Percentiles rank a stretch among this genome's conserved stretches.
Conservation (phyloP, 306 rosid species). For the Glycine soja region DNA sequence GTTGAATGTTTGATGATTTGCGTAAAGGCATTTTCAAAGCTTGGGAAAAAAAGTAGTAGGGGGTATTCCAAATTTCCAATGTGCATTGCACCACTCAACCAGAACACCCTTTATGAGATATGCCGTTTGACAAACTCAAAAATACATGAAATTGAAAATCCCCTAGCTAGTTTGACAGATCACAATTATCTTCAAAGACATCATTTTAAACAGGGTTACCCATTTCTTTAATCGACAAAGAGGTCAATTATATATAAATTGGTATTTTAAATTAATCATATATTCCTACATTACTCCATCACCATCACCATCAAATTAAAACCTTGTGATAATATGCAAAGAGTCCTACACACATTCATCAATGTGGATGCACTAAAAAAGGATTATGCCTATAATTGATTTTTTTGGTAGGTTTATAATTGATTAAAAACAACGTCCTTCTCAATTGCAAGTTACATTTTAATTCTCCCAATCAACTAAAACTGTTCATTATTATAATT, state of each 20-base stretch:
- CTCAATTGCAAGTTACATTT: constrained; percentile 43
- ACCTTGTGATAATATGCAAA: constrained; percentile 44
- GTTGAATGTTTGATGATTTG: constrained; percentile 47
- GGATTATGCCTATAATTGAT: constrained; percentile 24
- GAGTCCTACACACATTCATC: constrained; percentile 55
- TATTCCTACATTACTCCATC: constrained; percentile 37
- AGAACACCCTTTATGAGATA: constrained; percentile 31
- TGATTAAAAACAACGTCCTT: constrained; percentile 57
- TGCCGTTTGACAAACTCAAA: too few relatives aligned
- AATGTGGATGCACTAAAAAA: constrained; percentile 50
- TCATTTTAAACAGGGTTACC: constrained; percentile 14
- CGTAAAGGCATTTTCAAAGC: constrained; percentile 46
- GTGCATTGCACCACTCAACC: constrained; percentile 62
- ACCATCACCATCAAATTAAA: constrained; percentile 47
- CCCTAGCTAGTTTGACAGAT: constrained; percentile 44
- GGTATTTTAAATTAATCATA: constrained; percentile 24
- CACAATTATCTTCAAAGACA: constrained; percentile 53
- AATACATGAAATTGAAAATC: too few relatives aligned
- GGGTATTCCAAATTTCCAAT: constrained; percentile 48
- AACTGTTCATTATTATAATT: background rate
- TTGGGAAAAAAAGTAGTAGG: background rate
- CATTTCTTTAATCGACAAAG: constrained; percentile 11
- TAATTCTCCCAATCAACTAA: constrained; percentile 39
- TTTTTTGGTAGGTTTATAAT: constrained; percentile 12
- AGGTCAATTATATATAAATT: constrained; percentile 30